Evolutionary conservation across 768 basidiomycete genomes (phyloP).

Genomic region (Cystobasidium ongulense): DNA sequence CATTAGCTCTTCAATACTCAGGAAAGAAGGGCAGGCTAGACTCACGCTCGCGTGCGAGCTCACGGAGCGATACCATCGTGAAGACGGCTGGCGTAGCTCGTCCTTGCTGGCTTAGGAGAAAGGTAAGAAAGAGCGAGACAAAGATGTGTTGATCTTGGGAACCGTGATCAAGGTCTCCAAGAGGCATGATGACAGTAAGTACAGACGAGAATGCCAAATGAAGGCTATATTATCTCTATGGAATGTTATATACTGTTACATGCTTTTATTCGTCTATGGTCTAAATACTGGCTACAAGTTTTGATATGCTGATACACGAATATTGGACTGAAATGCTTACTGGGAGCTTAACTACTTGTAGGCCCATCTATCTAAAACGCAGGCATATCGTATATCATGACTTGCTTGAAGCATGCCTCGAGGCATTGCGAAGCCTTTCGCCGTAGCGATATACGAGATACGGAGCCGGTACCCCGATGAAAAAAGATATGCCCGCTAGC

Average conservation of each 20-base stretch:
- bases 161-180: no score
- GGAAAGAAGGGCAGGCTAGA: background rate
- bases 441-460: constrained; percentile 10
- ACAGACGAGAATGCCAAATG: no score
- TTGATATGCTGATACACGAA: no score
- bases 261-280: no score
- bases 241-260: no score
- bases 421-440: constrained; percentile 1
- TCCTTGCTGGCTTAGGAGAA: background rate
- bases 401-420: background rate
- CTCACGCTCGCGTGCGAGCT: constrained; percentile 8
- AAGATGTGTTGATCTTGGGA: no score
- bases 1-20: background rate
- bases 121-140: background rate
- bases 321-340: background rate
- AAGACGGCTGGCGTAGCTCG: background rate
- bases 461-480: constrained; percentile 53
- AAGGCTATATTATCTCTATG: no score
- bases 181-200: no score
- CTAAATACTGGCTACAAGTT: no score
- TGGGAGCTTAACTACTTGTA: no score
- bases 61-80: constrained; percentile 3
- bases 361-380: no score
- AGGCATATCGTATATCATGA: background rate
- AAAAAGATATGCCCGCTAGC: constrained; percentile 56